Evolutionary conservation across 179 eudicot species (phyloP), one percentile per base, ranked within the genome.

Genomic region (Carnegiea gigantea): DNA sequence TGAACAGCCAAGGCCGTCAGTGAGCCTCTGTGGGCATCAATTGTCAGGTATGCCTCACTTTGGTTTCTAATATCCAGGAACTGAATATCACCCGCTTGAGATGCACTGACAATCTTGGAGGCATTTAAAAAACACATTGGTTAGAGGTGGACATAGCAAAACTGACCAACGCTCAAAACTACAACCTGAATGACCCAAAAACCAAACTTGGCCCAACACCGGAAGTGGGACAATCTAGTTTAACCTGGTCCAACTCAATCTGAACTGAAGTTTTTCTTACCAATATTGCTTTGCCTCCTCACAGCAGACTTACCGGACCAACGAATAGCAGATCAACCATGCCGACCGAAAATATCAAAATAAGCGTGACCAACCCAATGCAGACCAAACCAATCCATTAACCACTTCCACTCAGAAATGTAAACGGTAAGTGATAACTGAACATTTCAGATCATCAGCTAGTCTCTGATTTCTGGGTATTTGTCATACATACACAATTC

Each of bases 1-100:
- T 96, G 99, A 54, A 94, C 93, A 60, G 99, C 97, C 77, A 96
- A 83, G 70, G 99, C 93, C 7, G 97, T 92, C 64, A 96, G 92
- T 24, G 99, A 96, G 28, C 98, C 99, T 80, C 97, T 89, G 82
- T 94, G 95, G 79, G 99, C 98, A 33, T 94, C 93, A n/a, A 96
- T 92, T 20, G 98, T 91, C 60, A 92, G 88, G 85, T 92, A 96
- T 24, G 93, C 77, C 36, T 91, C 88, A 17, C 84, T 84, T 23
- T 84, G 81, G 64, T 83, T 85, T 92, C 99, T 94, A 77, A 92
- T 88, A 80, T 96, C 99, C 1, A 96, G 90, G 85, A 94, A 94
- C 88, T 94, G 96, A 73, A 96, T 96, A 76, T 96, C 94, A 73
- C 99, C 99, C 4, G 97, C 97, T 83, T 92, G 98, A 80, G 98